A percentile compares a stretch with the other conserved stretches of the same genome.
Conservation (phyloP, 2,329 filamentous ascomycete species). For the Apiospora rasikravindrae region DNA sequence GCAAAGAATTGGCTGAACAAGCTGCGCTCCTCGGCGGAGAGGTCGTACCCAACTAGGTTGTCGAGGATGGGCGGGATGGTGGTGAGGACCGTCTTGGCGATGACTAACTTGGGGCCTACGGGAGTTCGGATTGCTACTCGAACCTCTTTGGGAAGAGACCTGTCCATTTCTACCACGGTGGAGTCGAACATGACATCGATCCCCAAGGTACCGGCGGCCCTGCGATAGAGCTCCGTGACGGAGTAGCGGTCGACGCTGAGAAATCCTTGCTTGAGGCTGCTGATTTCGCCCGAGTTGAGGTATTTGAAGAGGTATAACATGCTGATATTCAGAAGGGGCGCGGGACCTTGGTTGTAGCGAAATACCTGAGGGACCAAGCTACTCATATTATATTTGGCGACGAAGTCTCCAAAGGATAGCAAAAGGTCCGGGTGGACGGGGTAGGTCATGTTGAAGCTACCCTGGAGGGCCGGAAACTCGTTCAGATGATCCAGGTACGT, state of each 20-base stretch:
- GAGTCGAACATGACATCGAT: neutral
- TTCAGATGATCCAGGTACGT: too few species aligned
- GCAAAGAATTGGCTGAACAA: neutral
- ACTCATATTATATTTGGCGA: neutral
- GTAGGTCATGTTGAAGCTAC: neutral
- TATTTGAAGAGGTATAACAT: constrained; percentile 12
- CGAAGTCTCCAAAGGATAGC: constrained; percentile 11
- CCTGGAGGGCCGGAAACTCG: constrained; percentile 10
- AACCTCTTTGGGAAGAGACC: neutral
- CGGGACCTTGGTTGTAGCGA: neutral
- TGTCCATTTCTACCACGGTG: neutral
- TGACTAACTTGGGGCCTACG: neutral
- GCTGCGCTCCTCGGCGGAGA: neutral
- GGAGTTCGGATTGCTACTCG: neutral
- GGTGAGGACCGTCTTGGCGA: neutral
- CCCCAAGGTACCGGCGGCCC: neutral
- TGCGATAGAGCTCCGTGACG: neutral
- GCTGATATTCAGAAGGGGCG: neutral
- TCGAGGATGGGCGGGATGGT: neutral
- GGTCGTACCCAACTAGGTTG: neutral
- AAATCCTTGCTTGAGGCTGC: too few species aligned
- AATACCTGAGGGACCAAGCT: neutral
- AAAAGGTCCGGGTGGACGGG: neutral
- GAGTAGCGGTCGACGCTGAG: neutral
- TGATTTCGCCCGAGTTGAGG: neutral